Conservation (phyloP, 169 alveolate species). For the Miamiensis avidus region DNA sequence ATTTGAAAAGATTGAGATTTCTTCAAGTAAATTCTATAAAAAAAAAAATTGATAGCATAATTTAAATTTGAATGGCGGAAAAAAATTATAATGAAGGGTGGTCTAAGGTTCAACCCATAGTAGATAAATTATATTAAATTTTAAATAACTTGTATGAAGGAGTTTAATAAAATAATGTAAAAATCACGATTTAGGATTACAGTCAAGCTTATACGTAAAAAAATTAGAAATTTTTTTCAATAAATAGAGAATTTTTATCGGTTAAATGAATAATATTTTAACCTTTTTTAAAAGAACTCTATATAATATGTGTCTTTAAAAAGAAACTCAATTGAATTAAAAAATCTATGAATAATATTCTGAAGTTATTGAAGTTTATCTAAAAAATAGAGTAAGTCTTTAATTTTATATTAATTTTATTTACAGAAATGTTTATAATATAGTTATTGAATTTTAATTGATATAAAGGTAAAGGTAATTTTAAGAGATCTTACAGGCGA, state of each 20-base stretch:
- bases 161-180: neutral
- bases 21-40: too few relatives aligned
- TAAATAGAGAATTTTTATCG: too few relatives aligned
- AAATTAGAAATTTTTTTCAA: too few relatives aligned
- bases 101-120: neutral
- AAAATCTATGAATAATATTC: neutral
- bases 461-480: neutral
- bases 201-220: neutral
- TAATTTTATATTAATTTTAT: too few relatives aligned
- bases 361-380: neutral
- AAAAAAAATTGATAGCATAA: too few relatives aligned
- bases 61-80: neutral
- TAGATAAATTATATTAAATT: too few relatives aligned
- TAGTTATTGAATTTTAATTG: too few relatives aligned
- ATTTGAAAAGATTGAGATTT: too few relatives aligned
- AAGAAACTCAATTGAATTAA: neutral
- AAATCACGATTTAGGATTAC: neutral
- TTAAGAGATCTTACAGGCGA: slow-evolving; percentile 8
- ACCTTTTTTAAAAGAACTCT: neutral
- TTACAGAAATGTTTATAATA: too few relatives aligned
- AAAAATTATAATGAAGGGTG: neutral
- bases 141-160: neutral
- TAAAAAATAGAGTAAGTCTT: too few relatives aligned
- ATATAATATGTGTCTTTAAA: neutral
- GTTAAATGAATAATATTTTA: too few relatives aligned